These are phyloP conservation scores for Aureobasidium sp. DNA, from an alignment of 2,329 filamentous ascomycete genomes.

Conservation along the genomic window DNA sequence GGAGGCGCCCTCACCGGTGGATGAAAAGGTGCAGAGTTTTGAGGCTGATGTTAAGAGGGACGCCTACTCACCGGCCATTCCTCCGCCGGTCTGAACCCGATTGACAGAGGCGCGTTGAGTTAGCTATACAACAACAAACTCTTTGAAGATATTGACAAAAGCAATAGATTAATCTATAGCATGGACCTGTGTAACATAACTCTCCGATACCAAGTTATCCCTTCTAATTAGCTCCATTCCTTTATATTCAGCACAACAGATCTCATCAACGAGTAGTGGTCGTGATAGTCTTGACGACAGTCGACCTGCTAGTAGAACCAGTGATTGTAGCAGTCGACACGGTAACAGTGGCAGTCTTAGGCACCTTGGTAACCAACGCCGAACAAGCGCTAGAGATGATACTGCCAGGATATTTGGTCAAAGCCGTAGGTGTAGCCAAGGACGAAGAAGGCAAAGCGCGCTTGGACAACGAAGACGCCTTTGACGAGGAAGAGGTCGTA, in stretches of 20 bases:
- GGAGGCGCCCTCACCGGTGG: background rate
- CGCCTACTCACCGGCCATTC: background rate
- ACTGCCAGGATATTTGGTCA: slow-evolving; percentile 14
- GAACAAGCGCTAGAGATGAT: slow-evolving; percentile 14
- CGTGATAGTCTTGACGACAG: slow-evolving; percentile 10
- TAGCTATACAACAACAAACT: background rate
- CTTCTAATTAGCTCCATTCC: background rate
- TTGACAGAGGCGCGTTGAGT: background rate
- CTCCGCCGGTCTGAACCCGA: background rate
- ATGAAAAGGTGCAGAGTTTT: background rate
- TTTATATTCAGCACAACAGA: no score
- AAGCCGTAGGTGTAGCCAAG: background rate
- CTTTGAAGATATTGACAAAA: background rate
- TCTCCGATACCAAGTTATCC: background rate
- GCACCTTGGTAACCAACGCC: slow-evolving; percentile 3
- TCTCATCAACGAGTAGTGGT: background rate
- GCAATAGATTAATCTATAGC: background rate
- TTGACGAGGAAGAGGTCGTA: background rate
- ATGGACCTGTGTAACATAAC: background rate
- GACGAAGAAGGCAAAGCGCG: background rate
- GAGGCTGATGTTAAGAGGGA: background rate
- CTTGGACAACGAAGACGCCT: background rate
- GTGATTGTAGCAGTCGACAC: background rate
- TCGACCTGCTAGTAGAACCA: slow-evolving; percentile 16
- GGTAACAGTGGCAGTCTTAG: slow-evolving; percentile 5